These are phyloP conservation scores for Chloris gayana DNA, from an alignment of 176 grass and related monocot species.

Conservation along the genomic window DNA sequence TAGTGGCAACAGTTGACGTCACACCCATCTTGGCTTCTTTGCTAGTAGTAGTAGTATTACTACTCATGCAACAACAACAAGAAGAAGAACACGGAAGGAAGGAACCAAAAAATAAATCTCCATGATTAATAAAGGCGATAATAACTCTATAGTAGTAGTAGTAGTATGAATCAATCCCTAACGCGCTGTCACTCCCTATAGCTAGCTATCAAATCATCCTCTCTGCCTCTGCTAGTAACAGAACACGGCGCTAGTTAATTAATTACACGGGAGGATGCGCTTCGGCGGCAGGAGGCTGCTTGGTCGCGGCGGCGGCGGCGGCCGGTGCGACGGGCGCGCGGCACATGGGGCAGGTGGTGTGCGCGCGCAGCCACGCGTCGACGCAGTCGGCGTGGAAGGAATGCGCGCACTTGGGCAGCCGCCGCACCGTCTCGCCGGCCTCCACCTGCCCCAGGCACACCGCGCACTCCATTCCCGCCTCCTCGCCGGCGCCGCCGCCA, in stretches of 20 bases:
- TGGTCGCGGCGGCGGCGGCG: conserved; percentile 3
- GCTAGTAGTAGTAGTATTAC: background rate
- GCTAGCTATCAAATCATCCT: too few species aligned
- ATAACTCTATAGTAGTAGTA: too few species aligned
- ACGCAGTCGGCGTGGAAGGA: conserved; percentile 75
- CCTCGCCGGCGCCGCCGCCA: background rate
- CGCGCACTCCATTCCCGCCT: conserved; percentile 37
- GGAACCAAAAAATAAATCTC: conserved; percentile 24
- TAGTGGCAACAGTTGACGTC: background rate
- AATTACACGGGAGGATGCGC: conserved; percentile 27
- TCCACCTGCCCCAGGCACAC: conserved; percentile 67
- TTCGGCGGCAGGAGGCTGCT: background rate
- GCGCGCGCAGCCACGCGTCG: conserved; percentile 61
- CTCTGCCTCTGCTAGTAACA: too few species aligned
- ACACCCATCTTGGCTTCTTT: too few species aligned
- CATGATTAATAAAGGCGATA: background rate
- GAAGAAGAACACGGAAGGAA: conserved; percentile 39
- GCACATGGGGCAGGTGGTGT: conserved; percentile 72
- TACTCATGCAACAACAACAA: background rate
- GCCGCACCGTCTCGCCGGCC: conserved; percentile 57
- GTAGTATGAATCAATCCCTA: too few species aligned
- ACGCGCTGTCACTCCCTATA: too few species aligned
- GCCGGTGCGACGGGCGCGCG: conserved; percentile 43
- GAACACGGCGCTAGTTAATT: too few species aligned
- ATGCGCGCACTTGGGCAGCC: conserved; percentile 65